These are phyloP conservation scores for Hydrangea macrophylla DNA, from an alignment of 148 eudicot genomes.

Conservation along the genomic window DNA sequence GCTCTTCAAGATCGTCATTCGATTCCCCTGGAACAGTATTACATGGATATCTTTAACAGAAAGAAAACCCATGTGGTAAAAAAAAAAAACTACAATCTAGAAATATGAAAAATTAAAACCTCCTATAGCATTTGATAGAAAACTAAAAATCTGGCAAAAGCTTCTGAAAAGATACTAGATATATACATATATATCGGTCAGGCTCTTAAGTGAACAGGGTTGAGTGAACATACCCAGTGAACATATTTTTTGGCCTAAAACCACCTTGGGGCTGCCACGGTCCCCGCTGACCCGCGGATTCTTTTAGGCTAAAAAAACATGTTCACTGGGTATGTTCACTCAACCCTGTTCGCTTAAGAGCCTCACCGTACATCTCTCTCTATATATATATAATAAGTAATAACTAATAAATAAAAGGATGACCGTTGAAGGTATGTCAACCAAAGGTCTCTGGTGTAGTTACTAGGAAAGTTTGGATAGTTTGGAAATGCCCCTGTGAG, in stretches of 20 bases:
- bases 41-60: background rate
- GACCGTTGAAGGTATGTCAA: background rate
- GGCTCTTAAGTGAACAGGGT: too few relatives aligned
- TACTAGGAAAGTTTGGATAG: background rate
- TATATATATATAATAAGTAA: background rate
- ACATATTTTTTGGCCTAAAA: too few relatives aligned
- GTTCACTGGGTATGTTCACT: too few relatives aligned
- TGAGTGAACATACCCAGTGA: too few relatives aligned
- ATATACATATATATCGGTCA: too few relatives aligned
- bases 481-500: background rate
- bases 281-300: too few relatives aligned
- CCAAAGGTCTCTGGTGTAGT: background rate
- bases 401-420: background rate
- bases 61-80: background rate
- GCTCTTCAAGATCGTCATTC: constrained; percentile 86
- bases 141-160: too few relatives aligned
- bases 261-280: too few relatives aligned
- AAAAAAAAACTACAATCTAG: background rate
- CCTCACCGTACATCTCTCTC: too few relatives aligned
- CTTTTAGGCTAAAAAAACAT: too few relatives aligned
- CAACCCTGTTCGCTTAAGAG: too few relatives aligned
- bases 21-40: constrained; percentile 59
- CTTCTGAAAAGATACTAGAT: too few relatives aligned
- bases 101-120: background rate
- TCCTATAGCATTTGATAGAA: background rate